Base-by-base conservation (phyloP, 495 filamentous ascomycete genomes). In the Hypoxylon fragiforme region DNA sequence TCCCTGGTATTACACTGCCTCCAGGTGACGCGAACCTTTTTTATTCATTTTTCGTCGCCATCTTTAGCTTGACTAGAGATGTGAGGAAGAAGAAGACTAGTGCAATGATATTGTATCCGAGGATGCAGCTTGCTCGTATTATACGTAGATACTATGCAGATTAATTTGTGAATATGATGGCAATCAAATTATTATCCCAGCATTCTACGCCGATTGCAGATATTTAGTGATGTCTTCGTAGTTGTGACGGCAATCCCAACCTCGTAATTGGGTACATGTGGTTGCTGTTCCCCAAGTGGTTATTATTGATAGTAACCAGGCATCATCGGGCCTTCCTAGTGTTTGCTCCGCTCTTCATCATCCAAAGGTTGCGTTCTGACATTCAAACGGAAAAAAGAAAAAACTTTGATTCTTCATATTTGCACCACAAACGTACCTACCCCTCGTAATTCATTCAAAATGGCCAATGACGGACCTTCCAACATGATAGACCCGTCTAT, bases 1-100 rank as follows among this genome's bases (percentile, higher is more conserved):
- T 91, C 85, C 82, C 83, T 76, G 83, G 87, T 85, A 86, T 90
- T 85, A 85, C 89, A 92, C 88, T 91, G 85, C 77, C 82, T 83
- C 85, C 81, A 77, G 82, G 82, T 72, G 87, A 90, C 80, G 89
- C 89, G 86, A 92, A 85, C 68, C 32, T 44, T 49, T 9, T 4
- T 9, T 9, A 28, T 50, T 69, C n/a, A n/a, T 46, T 77, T 76
- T 85, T 85, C 73, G 70, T 78, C 76, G 64, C 67, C 55, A 24
- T 66, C 73, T 46, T 31, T 73, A 81, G 85, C 76, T 76, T 73
- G 71, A 57, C 81, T 78, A 71, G 64, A 64, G 73, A 66, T 56
- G 79, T 81, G 81, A 82, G 77, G 86, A 88, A 88, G 82, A 85
- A 71, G 9, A 42, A 19, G 14, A 7, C n/a, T 38, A 11, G 19